phyloP scores from a whole-genome alignment of 139 green algal species.

The Nannochloris sp. region DNA sequence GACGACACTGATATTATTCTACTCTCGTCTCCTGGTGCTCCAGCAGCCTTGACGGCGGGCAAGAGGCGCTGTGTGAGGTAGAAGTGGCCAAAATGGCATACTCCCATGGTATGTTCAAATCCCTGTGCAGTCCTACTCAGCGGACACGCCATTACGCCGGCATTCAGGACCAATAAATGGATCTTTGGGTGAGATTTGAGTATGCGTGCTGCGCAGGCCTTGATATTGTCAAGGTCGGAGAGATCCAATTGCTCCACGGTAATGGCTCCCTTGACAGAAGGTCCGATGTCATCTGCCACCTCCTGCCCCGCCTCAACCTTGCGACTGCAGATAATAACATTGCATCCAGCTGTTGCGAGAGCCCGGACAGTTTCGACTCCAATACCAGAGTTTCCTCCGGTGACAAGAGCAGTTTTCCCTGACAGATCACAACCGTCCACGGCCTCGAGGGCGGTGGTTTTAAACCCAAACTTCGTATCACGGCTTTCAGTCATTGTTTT shows the following conservation, averaged over 20 bases:
- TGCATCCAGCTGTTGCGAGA: slow-evolving; percentile 10
- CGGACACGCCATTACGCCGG: slow-evolving; percentile 34
- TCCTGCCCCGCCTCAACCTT: slow-evolving; percentile 12
- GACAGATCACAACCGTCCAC: slow-evolving; percentile 24
- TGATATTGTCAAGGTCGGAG: slow-evolving; percentile 9
- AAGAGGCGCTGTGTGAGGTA: slow-evolving; percentile 24
- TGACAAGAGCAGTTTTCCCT: slow-evolving; percentile 22
- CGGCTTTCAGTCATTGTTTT: not conserved
- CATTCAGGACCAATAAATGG: slow-evolving; percentile 11
- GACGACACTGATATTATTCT: slow-evolving; percentile 21
- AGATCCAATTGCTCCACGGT: slow-evolving; percentile 35
- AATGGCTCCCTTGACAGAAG: slow-evolving; percentile 14
- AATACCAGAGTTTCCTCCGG: slow-evolving; percentile 17
- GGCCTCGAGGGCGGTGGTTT: slow-evolving; percentile 20
- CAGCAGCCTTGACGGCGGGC: slow-evolving; percentile 9
- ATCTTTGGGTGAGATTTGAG: not conserved
- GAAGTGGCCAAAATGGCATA: slow-evolving; percentile 40
- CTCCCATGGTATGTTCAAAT: slow-evolving; percentile 37
- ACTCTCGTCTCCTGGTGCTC: slow-evolving; percentile 1
- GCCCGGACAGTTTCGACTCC: slow-evolving; percentile 19
- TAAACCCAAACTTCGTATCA: not conserved
- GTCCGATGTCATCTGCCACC: slow-evolving; percentile 8
- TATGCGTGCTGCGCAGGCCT: not conserved
- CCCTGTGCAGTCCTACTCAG: slow-evolving; percentile 29
- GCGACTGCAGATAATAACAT: slow-evolving; percentile 15